Percentiles rank a stretch among this genome's conserved stretches.
Evolutionary conservation across 306 rosid genomes (phyloP).

Genomic region (Rosa rugosa): DNA sequence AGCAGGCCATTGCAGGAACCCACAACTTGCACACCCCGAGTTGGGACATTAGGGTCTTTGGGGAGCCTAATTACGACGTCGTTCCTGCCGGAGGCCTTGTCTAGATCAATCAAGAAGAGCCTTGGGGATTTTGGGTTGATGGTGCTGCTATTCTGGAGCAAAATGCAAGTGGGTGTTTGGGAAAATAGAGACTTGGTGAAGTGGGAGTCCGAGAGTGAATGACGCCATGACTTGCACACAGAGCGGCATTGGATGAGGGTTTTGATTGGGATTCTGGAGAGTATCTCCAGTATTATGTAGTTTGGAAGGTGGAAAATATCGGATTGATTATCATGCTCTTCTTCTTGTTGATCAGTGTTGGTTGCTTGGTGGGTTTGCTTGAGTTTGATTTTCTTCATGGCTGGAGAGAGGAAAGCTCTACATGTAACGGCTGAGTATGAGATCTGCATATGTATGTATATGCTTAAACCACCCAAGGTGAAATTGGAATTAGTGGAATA

Average conservation of each 20-base stretch:
- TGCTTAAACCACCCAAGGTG: too few species aligned
- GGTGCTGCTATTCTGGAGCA: slow-evolving; percentile 1
- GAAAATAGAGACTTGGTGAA: too few species aligned
- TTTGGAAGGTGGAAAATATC: background rate
- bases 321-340: background rate
- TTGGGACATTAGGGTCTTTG: background rate
- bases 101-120: slow-evolving; percentile 12
- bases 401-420: too few species aligned
- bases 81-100: background rate
- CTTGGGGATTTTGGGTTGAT: background rate
- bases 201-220: too few species aligned
- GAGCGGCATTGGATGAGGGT: too few species aligned
- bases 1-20: slow-evolving; percentile 12
- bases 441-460: too few species aligned
- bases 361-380: background rate
- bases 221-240: too few species aligned
- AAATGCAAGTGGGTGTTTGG: background rate
- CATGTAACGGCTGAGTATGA: too few species aligned
- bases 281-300: background rate
- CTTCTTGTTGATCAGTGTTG: background rate
- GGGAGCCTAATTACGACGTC: background rate
- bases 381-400: background rate
- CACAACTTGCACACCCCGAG: background rate
- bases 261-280: background rate
- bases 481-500: too few species aligned